Conservation (phyloP, 2,329 filamentous ascomycete genomes). For the Pochonia chlamydosporia region DNA sequence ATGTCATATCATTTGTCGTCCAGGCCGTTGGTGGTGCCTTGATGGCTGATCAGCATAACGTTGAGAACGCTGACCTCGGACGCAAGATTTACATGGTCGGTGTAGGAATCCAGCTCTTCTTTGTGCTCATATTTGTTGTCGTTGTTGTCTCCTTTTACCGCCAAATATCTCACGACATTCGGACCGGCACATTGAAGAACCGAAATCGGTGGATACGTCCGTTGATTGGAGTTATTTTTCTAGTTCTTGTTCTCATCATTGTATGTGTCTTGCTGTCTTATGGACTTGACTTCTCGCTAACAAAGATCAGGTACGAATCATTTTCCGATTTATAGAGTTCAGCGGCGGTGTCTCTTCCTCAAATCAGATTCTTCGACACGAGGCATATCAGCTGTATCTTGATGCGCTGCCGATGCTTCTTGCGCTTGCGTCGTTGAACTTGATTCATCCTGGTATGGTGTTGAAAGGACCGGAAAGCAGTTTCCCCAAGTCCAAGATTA, state of each 20-base stretch:
- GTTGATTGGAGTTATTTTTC: constrained; percentile 18
- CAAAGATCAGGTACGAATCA: constrained; percentile 31
- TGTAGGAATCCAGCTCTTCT: constrained; percentile 41
- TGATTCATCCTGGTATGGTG: constrained; percentile 26
- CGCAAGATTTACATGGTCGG: constrained; percentile 40
- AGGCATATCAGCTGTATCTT: constrained; percentile 39
- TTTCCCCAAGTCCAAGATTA: constrained; percentile 5
- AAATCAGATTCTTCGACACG: constrained; percentile 20
- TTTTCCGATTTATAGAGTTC: constrained; percentile 48
- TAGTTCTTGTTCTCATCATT: constrained; percentile 25
- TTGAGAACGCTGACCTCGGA: constrained; percentile 5
- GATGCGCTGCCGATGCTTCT: constrained; percentile 35
- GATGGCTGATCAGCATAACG: constrained; percentile 10
- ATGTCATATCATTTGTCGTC: constrained; percentile 27
- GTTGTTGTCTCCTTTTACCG: constrained; percentile 21
- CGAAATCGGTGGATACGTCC: constrained; percentile 4
- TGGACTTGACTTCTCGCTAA: neutral
- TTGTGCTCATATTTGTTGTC: constrained; percentile 36
- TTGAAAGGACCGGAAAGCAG: constrained; percentile 8
- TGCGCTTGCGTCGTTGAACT: constrained; percentile 33
- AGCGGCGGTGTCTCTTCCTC: constrained; percentile 26
- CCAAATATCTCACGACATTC: neutral
- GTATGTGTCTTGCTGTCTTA: constrained; percentile 11
- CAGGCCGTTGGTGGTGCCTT: constrained; percentile 24
- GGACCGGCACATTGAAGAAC: constrained; percentile 5